phyloP scores from a whole-genome alignment of 768 basidiomycete genomes.

The Cubamyces sp. region DNA sequence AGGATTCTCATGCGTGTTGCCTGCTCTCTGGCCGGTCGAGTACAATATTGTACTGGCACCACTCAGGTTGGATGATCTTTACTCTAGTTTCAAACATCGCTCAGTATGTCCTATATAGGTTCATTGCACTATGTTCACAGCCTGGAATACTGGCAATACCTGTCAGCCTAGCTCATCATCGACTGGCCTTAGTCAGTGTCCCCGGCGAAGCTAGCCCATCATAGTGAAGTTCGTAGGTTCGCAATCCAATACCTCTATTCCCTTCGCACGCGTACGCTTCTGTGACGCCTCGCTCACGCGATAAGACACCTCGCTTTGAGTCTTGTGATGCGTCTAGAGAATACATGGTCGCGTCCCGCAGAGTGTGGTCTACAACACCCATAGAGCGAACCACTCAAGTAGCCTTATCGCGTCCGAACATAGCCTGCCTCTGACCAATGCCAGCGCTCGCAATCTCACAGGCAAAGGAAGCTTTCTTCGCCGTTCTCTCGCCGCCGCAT shows the following conservation, averaged over 20 bases:
- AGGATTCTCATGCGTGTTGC: too few species aligned
- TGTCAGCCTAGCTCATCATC: too few species aligned
- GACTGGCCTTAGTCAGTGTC: not conserved
- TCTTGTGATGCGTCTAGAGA: conserved; percentile 2
- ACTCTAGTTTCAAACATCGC: too few species aligned
- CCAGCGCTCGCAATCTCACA: conserved; percentile 5
- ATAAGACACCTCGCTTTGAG: not conserved
- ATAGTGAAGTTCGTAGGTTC: not conserved
- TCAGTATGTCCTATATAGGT: too few species aligned
- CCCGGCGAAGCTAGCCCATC: not conserved
- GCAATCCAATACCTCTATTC: not conserved
- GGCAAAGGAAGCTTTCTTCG: conserved; percentile 2
- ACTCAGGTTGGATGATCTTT: too few species aligned
- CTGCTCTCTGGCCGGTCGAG: too few species aligned
- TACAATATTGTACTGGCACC: too few species aligned
- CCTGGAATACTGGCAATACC: too few species aligned
- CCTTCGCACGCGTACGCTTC: conserved; percentile 12
- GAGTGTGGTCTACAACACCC: not conserved
- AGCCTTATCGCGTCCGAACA: conserved; percentile 15
- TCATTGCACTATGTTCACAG: too few species aligned
- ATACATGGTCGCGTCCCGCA: not conserved
- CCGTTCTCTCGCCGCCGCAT: conserved; percentile 22
- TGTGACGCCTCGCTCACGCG: conserved; percentile 5
- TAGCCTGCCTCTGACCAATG: conserved; percentile 8
- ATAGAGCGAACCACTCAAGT: conserved; percentile 6